A percentile compares a stretch with the other conserved stretches of the same genome.
phyloP scores from a whole-genome alignment of 768 basidiomycete genomes.

The Phlebiopsis gigantea region DNA sequence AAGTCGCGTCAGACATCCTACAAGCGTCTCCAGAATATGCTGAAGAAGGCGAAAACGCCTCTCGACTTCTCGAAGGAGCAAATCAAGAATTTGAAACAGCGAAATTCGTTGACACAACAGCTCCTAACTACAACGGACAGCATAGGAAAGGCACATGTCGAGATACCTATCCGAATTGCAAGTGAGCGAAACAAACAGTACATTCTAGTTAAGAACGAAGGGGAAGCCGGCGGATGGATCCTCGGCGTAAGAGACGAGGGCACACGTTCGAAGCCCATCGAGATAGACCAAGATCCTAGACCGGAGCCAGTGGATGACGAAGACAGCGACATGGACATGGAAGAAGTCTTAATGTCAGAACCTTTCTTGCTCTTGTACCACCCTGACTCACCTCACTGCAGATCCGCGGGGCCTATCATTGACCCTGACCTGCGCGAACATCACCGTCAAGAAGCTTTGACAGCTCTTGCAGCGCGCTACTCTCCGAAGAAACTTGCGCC shows the following conservation, averaged over 20 bases:
- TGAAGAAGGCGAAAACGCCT: conserved; percentile 69
- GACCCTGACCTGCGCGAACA: conserved; percentile 65
- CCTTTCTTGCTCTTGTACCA: neutral
- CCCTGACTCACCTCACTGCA: conserved; percentile 21
- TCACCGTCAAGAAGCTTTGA: conserved; percentile 55
- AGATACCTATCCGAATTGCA: conserved; percentile 90
- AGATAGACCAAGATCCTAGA: conserved; percentile 50
- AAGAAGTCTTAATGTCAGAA: conserved; percentile 69
- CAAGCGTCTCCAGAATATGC: conserved; percentile 87
- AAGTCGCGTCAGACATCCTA: conserved; percentile 95
- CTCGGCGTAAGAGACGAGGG: conserved; percentile 88
- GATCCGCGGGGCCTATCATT: conserved; percentile 17
- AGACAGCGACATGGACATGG: conserved; percentile 64
- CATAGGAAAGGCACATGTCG: conserved; percentile 84
- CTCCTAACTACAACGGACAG: conserved; percentile 87
- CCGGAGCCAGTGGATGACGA: conserved; percentile 29
- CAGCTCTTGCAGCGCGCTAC: conserved; percentile 49
- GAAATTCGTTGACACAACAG: conserved; percentile 91
- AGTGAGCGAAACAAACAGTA: conserved; percentile 95
- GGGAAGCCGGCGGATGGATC: conserved; percentile 87
- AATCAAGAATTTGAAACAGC: conserved; percentile 82
- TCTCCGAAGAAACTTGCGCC: conserved; percentile 33
- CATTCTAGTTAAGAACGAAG: conserved; percentile 89
- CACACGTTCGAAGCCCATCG: conserved; percentile 79
- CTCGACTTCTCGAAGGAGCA: conserved; percentile 97